Conservation (phyloP, 1,284 basidiomycete species). For the Ceratobasidium sp. region DNA sequence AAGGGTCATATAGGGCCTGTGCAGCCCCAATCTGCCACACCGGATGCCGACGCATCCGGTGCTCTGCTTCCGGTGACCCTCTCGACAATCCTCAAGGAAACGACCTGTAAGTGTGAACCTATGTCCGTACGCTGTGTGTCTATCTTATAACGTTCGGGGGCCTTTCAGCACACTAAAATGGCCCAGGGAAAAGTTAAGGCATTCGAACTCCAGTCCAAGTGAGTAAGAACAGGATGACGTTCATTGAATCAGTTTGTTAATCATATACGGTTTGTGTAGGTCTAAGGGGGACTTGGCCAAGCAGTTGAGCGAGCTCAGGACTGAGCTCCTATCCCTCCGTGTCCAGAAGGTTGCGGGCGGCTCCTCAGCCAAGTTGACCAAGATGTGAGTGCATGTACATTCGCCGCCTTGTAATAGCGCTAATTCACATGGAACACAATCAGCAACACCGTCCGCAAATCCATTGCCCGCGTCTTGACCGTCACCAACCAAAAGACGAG, state of each 20-base stretch:
- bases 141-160: background rate
- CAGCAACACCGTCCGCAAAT: constrained; percentile 98
- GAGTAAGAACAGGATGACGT: constrained; percentile 57
- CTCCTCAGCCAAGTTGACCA: constrained; percentile 95
- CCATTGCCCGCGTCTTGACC: constrained; percentile 97
- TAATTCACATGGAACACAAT: constrained; percentile 1
- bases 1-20: constrained; percentile 8
- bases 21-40: constrained; percentile 27
- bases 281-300: constrained; percentile 98
- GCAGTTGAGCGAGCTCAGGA: constrained; percentile 96
- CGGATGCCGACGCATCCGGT: constrained; percentile 30
- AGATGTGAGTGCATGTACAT: constrained; percentile 79
- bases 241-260: constrained; percentile 37
- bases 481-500: constrained; percentile 99
- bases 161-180: constrained; percentile 45
- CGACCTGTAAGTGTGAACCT: constrained; percentile 35
- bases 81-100: constrained; percentile 38
- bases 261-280: constrained; percentile 63
- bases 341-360: constrained; percentile 99
- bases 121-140: constrained; percentile 2
- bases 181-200: constrained; percentile 82
- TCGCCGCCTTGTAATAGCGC: constrained; percentile 28
- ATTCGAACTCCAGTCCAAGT: constrained; percentile 99
- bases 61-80: constrained; percentile 36
- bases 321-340: constrained; percentile 91